Evolutionary conservation across 108 stramenopile species (phyloP).

Genomic region (Skeletonema costatum): DNA sequence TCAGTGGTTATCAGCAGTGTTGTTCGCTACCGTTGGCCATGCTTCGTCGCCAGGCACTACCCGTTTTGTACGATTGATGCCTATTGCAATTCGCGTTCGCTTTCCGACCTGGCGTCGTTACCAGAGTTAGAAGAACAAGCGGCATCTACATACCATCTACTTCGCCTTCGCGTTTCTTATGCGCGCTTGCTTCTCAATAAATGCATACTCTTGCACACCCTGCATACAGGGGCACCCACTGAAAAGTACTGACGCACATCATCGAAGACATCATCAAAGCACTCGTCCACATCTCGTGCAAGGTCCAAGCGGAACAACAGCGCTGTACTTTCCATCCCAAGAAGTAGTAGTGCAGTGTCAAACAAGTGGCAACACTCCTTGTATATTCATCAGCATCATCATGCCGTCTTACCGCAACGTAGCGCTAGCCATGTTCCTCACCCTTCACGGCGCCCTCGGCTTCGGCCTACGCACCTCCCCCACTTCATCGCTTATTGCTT

Average conservation of each 20-base stretch:
- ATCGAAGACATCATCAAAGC: background rate
- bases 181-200: no score
- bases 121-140: no score
- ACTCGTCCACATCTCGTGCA: background rate
- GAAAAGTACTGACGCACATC: background rate
- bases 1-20: no score
- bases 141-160: no score
- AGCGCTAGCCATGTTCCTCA: conserved; percentile 43
- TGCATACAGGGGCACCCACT: background rate
- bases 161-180: background rate
- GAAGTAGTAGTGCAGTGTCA: background rate
- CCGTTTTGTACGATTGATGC: no score
- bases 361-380: background rate
- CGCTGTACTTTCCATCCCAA: background rate
- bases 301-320: background rate
- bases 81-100: no score
- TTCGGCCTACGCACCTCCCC: conserved; percentile 18
- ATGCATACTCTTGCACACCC: background rate
- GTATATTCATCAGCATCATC: background rate
- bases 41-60: no score
- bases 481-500: background rate
- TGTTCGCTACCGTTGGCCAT: no score
- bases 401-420: conserved; percentile 15
- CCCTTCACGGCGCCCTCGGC: conserved; percentile 26
- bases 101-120: no score